These are phyloP conservation scores for Gnomoniopsis sp. DNA, from an alignment of 2,329 filamentous ascomycete species.

Conservation along the genomic window DNA sequence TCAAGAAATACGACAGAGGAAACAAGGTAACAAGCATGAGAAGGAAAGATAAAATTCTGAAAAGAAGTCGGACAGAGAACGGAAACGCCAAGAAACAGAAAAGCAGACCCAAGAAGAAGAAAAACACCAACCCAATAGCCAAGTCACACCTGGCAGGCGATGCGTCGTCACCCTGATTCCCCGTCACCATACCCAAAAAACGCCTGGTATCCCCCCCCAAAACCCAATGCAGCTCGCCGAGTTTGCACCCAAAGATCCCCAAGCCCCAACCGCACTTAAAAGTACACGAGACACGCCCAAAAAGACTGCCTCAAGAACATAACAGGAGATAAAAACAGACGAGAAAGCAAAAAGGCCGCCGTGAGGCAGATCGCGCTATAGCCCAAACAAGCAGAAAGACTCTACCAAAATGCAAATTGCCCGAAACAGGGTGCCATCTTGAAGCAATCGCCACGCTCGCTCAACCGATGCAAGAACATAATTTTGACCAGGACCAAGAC, in stretches of 20 bases:
- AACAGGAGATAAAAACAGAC: background rate
- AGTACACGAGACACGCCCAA: background rate
- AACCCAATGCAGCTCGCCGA: slow-evolving; percentile 12
- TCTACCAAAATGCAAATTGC: slow-evolving; percentile 13
- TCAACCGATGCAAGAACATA: slow-evolving; percentile 9
- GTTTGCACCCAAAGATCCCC: background rate
- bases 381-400: slow-evolving; percentile 8
- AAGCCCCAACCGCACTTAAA: background rate
- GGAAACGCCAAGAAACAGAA: background rate
- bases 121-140: background rate
- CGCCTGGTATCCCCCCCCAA: slow-evolving; percentile 31
- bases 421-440: background rate
- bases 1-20: background rate
- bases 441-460: slow-evolving; percentile 16
- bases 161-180: background rate
- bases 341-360: slow-evolving; percentile 8
- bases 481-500: background rate
- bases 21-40: background rate
- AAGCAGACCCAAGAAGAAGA: background rate
- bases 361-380: slow-evolving; percentile 15
- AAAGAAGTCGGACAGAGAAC: slow-evolving; percentile 1
- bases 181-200: slow-evolving; percentile 22
- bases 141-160: slow-evolving; percentile 2
- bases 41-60: slow-evolving; percentile 5
- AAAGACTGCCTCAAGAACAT: background rate